Evolutionary conservation across 306 rosid genomes (phyloP), one percentile per base, ranked within the genome.

Genomic region (Cicer arietinum): DNA sequence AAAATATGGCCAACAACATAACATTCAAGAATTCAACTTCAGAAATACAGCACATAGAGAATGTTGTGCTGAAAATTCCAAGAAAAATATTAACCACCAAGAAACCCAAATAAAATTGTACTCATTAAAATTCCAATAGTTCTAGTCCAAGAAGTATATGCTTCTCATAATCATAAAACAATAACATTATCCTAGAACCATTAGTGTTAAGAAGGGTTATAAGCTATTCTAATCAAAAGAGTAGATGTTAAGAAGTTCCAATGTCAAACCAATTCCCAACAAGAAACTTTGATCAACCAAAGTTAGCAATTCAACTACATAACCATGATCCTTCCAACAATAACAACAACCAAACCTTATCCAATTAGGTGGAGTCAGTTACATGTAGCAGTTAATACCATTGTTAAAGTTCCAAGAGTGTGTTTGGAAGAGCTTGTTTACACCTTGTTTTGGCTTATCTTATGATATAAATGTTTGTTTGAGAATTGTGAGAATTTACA

Each of bases 131-230:
- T 25, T 25, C 39, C 8, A 40, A 48, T 0, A 5, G 60, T 66
- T 76, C 72, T 67, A 39, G 65, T 76, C 71, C 43, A 67, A 51
- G n/a, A 60, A 69, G 35, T 25, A 25, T 25, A 25, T n/a, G 43
- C 35, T 25, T 74, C 46, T 22, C 54, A 52, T 16, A 10, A 43
- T 67, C 71, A 46, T 35, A 43, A 42, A 73, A 65, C 62, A 73
- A 66, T 7, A 61, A 16, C 44, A 6, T 25, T 25, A 52, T 64
- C 40, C 44, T 53, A 16, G 74, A 74, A 80, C 7, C 77, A 25
- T 59, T 7, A 46, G 7, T 18, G 58, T 22, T 30, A 58, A 25
- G 35, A 25, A 25, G 35, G 35, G 35, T 25, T 25, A 25, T 25
- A 25, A 25, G 35, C 35, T 25, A 25, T 25, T 25, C 35, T 25